phyloP scores from a whole-genome alignment of 1,284 basidiomycete genomes.

The Tranzscheliella williamsii region DNA sequence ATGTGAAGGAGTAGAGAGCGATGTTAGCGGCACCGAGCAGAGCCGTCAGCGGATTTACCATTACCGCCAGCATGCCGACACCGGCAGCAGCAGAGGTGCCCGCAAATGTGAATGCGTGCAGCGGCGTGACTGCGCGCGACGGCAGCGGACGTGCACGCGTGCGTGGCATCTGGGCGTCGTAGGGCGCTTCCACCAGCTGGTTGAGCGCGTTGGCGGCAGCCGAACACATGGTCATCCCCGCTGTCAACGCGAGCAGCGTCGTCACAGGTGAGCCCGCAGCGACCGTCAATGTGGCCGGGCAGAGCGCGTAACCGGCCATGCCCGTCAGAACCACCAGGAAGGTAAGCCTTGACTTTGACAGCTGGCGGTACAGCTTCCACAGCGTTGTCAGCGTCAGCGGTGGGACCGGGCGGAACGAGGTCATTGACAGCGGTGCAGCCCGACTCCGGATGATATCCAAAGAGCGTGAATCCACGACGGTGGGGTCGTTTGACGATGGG shows the following conservation, averaged over 20 bases:
- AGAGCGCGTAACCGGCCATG: constrained; percentile 90
- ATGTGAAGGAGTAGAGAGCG: constrained; percentile 83
- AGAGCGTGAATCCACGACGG: constrained; percentile 30
- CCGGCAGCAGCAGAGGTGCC: constrained; percentile 75
- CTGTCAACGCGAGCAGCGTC: constrained; percentile 76
- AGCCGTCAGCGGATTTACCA: constrained; percentile 87
- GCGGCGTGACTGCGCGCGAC: constrained; percentile 75
- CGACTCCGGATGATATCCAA: constrained; percentile 15
- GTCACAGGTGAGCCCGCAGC: constrained; percentile 39
- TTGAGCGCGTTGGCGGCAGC: constrained; percentile 94
- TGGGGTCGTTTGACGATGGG: constrained; percentile 42
- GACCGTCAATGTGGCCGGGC: constrained; percentile 59
- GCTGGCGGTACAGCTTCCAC: constrained; percentile 69
- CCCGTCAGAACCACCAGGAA: constrained; percentile 86
- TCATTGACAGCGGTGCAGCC: constrained; percentile 11
- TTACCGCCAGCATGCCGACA: constrained; percentile 75
- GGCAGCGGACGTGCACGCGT: constrained; percentile 90
- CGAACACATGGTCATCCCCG: constrained; percentile 87
- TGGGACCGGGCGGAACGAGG: constrained; percentile 37
- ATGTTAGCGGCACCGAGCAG: constrained; percentile 82
- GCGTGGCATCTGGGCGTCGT: constrained; percentile 94
- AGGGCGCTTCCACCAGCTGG: constrained; percentile 90
- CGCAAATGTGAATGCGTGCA: constrained; percentile 84
- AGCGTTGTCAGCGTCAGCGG: constrained; percentile 18
- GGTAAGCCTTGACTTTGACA: constrained; percentile 86